Conservation (phyloP, 2,329 filamentous ascomycete species). For the Apiospora hydei region DNA sequence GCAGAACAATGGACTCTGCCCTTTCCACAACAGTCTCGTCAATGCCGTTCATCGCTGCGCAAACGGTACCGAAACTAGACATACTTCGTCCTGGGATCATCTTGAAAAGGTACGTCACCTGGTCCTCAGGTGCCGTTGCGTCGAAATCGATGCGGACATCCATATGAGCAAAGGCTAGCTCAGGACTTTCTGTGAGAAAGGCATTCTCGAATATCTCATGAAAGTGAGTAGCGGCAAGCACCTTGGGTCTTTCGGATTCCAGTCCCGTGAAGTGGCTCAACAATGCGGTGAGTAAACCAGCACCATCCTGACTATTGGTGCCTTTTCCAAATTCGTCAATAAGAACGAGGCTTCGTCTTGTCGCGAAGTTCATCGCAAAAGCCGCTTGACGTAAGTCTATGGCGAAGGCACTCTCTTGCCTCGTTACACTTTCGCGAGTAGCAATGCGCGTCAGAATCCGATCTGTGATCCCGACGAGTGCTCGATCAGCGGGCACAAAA, state of each 20-base stretch:
- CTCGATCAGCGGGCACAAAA: slow-evolving; percentile 82
- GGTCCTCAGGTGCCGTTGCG: slow-evolving; percentile 60
- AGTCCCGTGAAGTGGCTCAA: slow-evolving; percentile 62
- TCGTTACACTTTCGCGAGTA: slow-evolving; percentile 70
- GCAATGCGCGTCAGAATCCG: slow-evolving; percentile 89
- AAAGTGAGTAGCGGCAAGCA: slow-evolving; percentile 69
- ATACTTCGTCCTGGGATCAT: slow-evolving; percentile 71
- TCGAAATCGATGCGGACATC: slow-evolving; percentile 67
- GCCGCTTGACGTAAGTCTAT: slow-evolving; percentile 89
- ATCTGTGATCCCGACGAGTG: slow-evolving; percentile 86
- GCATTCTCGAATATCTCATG: slow-evolving; percentile 76
- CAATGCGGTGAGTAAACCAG: slow-evolving; percentile 64
- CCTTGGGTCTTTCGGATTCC: slow-evolving; percentile 57
- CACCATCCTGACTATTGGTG: slow-evolving; percentile 64
- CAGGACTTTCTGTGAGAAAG: slow-evolving; percentile 58
- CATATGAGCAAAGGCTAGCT: slow-evolving; percentile 73
- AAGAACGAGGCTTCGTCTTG: slow-evolving; percentile 79
- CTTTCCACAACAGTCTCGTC: slow-evolving; percentile 74
- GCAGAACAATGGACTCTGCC: slow-evolving; percentile 74
- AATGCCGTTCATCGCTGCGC: slow-evolving; percentile 87
- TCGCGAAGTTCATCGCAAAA: slow-evolving; percentile 77
- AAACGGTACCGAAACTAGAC: slow-evolving; percentile 85
- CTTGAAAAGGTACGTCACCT: slow-evolving; percentile 79
- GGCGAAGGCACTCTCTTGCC: slow-evolving; percentile 68
- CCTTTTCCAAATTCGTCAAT: slow-evolving; percentile 89